Conservation (phyloP, 345 rosid genomes). For the Hirschfeldia incana region DNA sequence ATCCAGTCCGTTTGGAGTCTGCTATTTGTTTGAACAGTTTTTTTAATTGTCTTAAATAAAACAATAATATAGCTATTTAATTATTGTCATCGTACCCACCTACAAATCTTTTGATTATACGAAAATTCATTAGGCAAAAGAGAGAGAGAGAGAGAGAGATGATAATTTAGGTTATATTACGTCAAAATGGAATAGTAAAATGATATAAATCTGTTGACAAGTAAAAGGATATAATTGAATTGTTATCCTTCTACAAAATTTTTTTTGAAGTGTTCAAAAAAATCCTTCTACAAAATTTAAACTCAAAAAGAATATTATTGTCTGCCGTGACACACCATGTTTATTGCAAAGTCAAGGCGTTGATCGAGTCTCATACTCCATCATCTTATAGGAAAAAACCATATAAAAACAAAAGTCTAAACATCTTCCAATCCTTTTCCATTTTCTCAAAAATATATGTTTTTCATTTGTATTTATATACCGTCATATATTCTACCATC, state of each 20-base stretch:
- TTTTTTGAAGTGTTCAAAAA: too few relatives aligned
- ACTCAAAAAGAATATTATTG: neutral
- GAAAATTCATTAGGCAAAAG: neutral
- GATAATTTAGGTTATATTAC: neutral
- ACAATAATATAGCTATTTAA: neutral
- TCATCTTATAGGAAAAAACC: neutral
- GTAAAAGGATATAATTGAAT: neutral
- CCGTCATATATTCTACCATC: slow-evolving; percentile 19
- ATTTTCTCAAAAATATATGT: neutral
- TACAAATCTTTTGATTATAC: neutral
- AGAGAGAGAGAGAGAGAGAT: neutral
- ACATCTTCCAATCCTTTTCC: slow-evolving; percentile 26
- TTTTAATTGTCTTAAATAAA: too few relatives aligned
- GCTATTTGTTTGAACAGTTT: neutral
- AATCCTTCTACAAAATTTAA: neutral
- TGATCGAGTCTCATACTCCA: slow-evolving; percentile 19
- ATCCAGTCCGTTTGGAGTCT: neutral
- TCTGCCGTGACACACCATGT: slow-evolving; percentile 16
- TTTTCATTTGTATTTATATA: slow-evolving; percentile 7
- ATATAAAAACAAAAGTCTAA: slow-evolving; percentile 27
- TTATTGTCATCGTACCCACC: neutral
- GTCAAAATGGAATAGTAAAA: neutral
- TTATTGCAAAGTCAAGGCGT: neutral
- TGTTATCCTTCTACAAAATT: neutral
- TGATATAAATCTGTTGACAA: neutral